Base-by-base conservation (phyloP, 2,329 filamentous ascomycete genomes). In the Fusarium musae region DNA sequence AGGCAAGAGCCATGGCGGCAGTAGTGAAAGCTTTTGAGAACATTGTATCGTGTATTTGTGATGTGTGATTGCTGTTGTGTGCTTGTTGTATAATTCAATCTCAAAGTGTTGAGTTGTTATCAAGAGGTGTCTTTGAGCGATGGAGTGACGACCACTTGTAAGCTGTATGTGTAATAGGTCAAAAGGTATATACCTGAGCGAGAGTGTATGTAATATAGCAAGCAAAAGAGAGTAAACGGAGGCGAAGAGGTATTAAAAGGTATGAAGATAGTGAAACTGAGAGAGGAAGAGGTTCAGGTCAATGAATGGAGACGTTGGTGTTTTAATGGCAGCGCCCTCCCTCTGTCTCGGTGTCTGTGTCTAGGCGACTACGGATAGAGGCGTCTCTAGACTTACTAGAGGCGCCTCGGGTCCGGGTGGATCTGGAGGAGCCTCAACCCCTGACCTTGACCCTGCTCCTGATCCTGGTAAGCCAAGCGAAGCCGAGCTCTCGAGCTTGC, bases 1-100 rank as follows among this genome's bases (percentile, higher is more conserved):
- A 84, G 74, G 87, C 85, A 19, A 90, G 81, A 72, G 85, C 84
- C 83, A 87, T 79, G 40, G 84, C 82, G 59, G 86, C 82, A 68
- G 83, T 77, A 62, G 84, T 82, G 66, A 87, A 67, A 59, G 85
- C 57, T 79, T 86, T 88, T 81, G 84, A 80, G 71, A 87, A 78
- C 82, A 83, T 83, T 67, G 65, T 78, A 67, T 59, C 39, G 57
- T 52, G n/a, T 67, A 19, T 63, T 23, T 72, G 49, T 36, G 58
- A 63, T 69, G 26, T 57, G 52, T 50, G 12, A 34, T 36, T 52
- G 53, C 53, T 61, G 60, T 53, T 61, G 53, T 47, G 21, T 50
- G 53, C 59, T 63, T 70, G 67, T 70, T 49, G 34, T 50, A 40
- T 54, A 34, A n/a, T 62, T 49, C 34, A 28, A 58, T 34, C 32